Evolutionary conservation across 2,329 filamentous ascomycete species (phyloP).

Genomic region (Chalaropsis ovoidea): DNA sequence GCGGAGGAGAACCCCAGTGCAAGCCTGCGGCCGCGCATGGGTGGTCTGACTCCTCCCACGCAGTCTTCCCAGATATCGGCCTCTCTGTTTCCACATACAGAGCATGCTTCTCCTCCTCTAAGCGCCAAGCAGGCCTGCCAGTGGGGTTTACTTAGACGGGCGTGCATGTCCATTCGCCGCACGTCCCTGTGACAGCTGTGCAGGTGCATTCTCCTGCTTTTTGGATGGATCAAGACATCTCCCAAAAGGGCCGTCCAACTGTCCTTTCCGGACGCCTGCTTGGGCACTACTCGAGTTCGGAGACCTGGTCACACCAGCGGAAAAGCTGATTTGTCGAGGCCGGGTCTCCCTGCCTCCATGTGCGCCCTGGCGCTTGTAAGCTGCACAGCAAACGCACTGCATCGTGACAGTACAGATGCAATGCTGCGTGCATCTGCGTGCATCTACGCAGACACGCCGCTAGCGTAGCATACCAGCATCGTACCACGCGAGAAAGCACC

Average conservation of each 20-base stretch:
- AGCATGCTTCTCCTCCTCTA: neutral
- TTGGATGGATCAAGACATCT: neutral
- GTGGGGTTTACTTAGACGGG: constrained; percentile 1
- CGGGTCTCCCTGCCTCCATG: neutral
- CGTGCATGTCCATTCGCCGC: neutral
- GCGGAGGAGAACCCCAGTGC: neutral
- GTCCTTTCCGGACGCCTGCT: neutral
- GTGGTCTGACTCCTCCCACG: neutral
- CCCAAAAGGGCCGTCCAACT: neutral
- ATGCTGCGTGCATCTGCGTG: neutral
- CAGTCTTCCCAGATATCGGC: neutral
- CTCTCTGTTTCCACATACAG: neutral
- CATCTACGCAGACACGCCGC: neutral
- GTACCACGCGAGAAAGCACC: constrained; percentile 1
- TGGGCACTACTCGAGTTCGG: neutral
- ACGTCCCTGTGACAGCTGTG: neutral
- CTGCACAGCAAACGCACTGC: neutral
- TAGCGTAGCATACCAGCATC: neutral
- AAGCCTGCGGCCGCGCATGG: neutral
- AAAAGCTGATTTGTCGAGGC: neutral
- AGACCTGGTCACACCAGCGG: neutral
- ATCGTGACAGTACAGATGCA: neutral
- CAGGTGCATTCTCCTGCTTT: too few species aligned
- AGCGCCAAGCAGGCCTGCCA: constrained; percentile 5
- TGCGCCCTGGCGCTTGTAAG: neutral